phyloP scores from a whole-genome alignment of 2,329 filamentous ascomycete genomes.

The Neopestalotiopsis rosae region DNA sequence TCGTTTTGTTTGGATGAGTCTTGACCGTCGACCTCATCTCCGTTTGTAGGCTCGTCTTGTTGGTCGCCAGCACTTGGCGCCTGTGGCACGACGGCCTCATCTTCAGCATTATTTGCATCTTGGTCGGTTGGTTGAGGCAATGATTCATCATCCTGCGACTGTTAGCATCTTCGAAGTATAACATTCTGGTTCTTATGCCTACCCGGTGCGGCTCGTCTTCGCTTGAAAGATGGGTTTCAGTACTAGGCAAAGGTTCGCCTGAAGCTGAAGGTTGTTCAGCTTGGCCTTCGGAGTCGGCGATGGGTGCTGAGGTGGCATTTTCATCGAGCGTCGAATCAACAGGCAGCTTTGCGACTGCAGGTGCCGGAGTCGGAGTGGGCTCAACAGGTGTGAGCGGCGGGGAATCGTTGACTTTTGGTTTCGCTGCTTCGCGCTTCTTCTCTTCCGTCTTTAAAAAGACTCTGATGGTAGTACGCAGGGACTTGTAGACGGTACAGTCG shows the following conservation, averaged over 20 bases:
- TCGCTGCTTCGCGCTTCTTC: constrained; percentile 79
- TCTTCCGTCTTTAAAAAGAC: constrained; percentile 90
- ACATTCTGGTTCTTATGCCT: background rate
- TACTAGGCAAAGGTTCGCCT: background rate
- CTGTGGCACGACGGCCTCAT: constrained; percentile 25
- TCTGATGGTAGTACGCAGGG: constrained; percentile 88
- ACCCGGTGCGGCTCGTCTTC: background rate
- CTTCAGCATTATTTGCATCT: constrained; percentile 23
- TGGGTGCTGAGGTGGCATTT: constrained; percentile 14
- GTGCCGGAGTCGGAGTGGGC: constrained; percentile 40
- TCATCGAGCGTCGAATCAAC: constrained; percentile 27
- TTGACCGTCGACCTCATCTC: constrained; percentile 32
- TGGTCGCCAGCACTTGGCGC: constrained; percentile 28
- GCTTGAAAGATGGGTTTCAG: background rate
- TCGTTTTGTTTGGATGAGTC: constrained; percentile 36
- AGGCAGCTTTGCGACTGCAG: constrained; percentile 35
- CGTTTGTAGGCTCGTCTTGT: constrained; percentile 33
- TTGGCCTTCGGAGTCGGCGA: background rate
- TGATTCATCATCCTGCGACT: background rate
- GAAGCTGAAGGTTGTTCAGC: constrained; percentile 3
- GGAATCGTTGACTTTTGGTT: constrained; percentile 51
- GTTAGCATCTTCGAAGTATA: background rate
- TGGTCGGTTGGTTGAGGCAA: constrained; percentile 11
- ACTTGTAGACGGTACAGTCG: constrained; percentile 88
- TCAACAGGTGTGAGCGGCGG: constrained; percentile 49